Percentiles rank a stretch among this genome's conserved stretches.
Evolutionary conservation across 2,329 filamentous ascomycete species (phyloP).

Genomic region (Hymenoscyphus albidus): DNA sequence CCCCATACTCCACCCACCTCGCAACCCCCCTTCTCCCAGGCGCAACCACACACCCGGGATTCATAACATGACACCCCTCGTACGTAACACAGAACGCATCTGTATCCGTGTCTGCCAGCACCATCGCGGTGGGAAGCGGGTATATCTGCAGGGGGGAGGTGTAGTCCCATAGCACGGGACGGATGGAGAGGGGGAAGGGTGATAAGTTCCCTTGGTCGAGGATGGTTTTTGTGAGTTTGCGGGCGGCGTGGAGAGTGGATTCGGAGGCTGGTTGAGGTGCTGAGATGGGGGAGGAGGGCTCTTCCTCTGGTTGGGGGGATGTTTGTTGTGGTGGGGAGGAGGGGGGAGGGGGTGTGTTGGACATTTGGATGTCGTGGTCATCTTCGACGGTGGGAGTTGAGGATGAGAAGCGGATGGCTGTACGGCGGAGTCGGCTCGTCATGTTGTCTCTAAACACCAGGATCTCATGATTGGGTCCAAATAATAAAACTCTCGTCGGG

Average conservation of each 20-base stretch:
- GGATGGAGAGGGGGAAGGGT: slow-evolving; percentile 74
- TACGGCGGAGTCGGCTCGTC: slow-evolving; percentile 71
- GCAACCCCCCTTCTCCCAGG: slow-evolving; percentile 64
- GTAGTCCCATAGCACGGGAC: slow-evolving; percentile 90
- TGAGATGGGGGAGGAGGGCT: slow-evolving; percentile 11
- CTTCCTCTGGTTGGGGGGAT: neutral
- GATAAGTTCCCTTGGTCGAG: slow-evolving; percentile 86
- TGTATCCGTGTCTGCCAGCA: slow-evolving; percentile 77
- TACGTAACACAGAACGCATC: slow-evolving; percentile 86
- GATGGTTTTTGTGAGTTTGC: slow-evolving; percentile 83
- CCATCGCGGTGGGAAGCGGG: slow-evolving; percentile 78
- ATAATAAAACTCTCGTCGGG: slow-evolving; percentile 75
- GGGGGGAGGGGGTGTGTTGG: slow-evolving; percentile 14
- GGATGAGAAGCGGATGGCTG: slow-evolving; percentile 65
- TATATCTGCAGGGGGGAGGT: slow-evolving; percentile 74
- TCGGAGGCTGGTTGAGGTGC: neutral
- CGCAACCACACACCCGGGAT: slow-evolving; percentile 75
- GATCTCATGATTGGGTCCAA: slow-evolving; percentile 84
- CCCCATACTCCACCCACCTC: slow-evolving; percentile 84
- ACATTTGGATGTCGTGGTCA: slow-evolving; percentile 28
- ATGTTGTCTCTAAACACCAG: slow-evolving; percentile 86
- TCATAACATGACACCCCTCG: slow-evolving; percentile 93
- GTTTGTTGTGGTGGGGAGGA: slow-evolving; percentile 9
- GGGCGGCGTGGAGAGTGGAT: slow-evolving; percentile 49
- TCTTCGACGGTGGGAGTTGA: slow-evolving; percentile 35